phyloP scores from a whole-genome alignment of 768 basidiomycete genomes.

The Dentipellis fragilis region DNA sequence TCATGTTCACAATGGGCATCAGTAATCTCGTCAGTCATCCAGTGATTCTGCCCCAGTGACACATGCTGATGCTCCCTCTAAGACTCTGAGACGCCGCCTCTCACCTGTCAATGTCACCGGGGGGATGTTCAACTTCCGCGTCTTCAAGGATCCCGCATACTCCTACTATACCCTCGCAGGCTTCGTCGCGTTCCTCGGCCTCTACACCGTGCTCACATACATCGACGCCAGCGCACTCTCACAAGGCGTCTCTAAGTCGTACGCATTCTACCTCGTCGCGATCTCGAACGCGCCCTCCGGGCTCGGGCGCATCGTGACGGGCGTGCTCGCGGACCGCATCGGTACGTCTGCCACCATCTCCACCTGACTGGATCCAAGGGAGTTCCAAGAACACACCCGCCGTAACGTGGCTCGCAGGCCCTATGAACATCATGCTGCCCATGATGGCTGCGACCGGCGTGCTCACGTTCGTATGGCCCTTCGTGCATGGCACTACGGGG shows the following conservation, averaged over 20 bases:
- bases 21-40: conserved; percentile 36
- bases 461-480: conserved; percentile 67
- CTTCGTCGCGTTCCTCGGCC: conserved; percentile 50
- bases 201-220: conserved; percentile 63
- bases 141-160: conserved; percentile 44
- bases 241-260: conserved; percentile 36
- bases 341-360: conserved; percentile 24
- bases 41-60: conserved; percentile 1
- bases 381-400: neutral
- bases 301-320: conserved; percentile 47
- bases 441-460: conserved; percentile 47
- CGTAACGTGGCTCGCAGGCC: conserved; percentile 28
- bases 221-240: conserved; percentile 46
- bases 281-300: conserved; percentile 60
- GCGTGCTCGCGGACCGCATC: conserved; percentile 41
- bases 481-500: conserved; percentile 30
- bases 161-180: conserved; percentile 47
- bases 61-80: conserved; percentile 10
- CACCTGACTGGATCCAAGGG: too few species aligned
- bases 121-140: conserved; percentile 50
- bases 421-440: conserved; percentile 60
- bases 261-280: conserved; percentile 56
- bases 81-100: conserved; percentile 32
- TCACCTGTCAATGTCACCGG: conserved; percentile 44
- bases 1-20: conserved; percentile 39